phyloP scores from a whole-genome alignment of 495 filamentous ascomycete genomes.

The Penicillium lividum region DNA sequence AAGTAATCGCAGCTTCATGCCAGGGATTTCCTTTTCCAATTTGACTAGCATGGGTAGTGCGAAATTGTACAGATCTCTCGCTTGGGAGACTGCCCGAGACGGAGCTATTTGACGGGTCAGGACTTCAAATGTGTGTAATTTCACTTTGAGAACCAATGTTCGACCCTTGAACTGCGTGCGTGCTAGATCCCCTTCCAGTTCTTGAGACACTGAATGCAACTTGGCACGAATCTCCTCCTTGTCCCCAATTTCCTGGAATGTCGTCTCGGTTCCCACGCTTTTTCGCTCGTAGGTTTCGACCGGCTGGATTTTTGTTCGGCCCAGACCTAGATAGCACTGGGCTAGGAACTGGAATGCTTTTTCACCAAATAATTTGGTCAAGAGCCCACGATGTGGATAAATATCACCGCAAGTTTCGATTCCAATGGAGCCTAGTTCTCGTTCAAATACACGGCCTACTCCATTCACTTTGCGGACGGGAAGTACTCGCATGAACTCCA shows the following conservation, averaged over 20 bases:
- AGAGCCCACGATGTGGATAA: slow-evolving; percentile 68
- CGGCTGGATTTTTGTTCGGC: slow-evolving; percentile 83
- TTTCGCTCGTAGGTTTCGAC: slow-evolving; percentile 90
- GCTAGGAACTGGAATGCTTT: slow-evolving; percentile 88
- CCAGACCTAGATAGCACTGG: slow-evolving; percentile 80
- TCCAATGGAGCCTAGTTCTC: slow-evolving; percentile 85
- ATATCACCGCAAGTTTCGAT: slow-evolving; percentile 91
- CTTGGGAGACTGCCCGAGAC: slow-evolving; percentile 66
- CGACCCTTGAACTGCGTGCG: slow-evolving; percentile 82
- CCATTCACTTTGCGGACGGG: slow-evolving; percentile 92
- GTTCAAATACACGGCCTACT: slow-evolving; percentile 88
- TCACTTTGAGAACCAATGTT: slow-evolving; percentile 88
- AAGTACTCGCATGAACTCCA: slow-evolving; percentile 81
- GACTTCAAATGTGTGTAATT: slow-evolving; percentile 92
- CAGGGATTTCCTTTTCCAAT: slow-evolving; percentile 81
- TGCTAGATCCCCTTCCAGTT: slow-evolving; percentile 84
- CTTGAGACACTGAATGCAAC: slow-evolving; percentile 75
- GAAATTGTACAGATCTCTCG: slow-evolving; percentile 82
- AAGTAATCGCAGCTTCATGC: slow-evolving; percentile 82
- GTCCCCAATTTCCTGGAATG: slow-evolving; percentile 79
- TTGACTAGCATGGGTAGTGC: slow-evolving; percentile 81
- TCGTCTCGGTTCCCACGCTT: slow-evolving; percentile 91
- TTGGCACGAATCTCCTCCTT: slow-evolving; percentile 71
- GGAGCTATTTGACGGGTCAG: slow-evolving; percentile 76
- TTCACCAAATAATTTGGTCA: slow-evolving; percentile 80